Evolutionary conservation across 805 yeast species (phyloP), one percentile per base, ranked within the genome.

Genomic region (baker's yeast (Saccharomyces cerevisiae)): DNA sequence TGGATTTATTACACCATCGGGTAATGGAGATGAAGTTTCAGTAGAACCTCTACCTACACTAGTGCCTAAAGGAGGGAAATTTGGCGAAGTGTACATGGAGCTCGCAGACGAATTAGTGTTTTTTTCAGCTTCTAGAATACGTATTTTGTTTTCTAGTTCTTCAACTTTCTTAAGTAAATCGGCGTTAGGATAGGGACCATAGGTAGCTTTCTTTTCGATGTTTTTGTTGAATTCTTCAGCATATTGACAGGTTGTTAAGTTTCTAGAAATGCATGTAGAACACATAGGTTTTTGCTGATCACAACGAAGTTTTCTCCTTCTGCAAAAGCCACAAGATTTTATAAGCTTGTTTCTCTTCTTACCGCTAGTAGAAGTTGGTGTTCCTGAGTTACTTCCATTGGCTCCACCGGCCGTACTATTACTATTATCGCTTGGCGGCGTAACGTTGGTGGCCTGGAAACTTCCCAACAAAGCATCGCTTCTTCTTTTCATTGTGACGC

Each of bases 241-340:
- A 51, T 68, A 68, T 1, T 53, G 46, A 55, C 70, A 66, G 3
- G 48, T 55, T 0, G 52, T 24, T 10, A 61, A 51, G 0, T 50
- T 53, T 48, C 67, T 60, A 8, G 63, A 55, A 9, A 48, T 24
- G 48, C 70, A 67, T 17, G 66, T 59, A 10, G 67, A 59, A 31
- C 70, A 68, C 17, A 59, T 54, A 4, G 71, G 70, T 47, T 55
- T 59, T 36, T 41, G 47, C 48, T 65, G 66, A 51, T 66, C 67
- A 56, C 71, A 68, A 51, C 64, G 64, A 30, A 67, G 53, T 50
- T 68, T 66, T 22, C 70, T 57, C 30, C 53, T 59, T 9, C 70
- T 57, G 51, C 71, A 67, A 49, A 65, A 66, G 8, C 56, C 46
- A 51, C 70, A 66, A 3, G 70, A 61, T 49, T 65, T 65, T 10